Conservation (phyloP, 495 filamentous ascomycete species). For the Lasiosphaeria hispida region DNA sequence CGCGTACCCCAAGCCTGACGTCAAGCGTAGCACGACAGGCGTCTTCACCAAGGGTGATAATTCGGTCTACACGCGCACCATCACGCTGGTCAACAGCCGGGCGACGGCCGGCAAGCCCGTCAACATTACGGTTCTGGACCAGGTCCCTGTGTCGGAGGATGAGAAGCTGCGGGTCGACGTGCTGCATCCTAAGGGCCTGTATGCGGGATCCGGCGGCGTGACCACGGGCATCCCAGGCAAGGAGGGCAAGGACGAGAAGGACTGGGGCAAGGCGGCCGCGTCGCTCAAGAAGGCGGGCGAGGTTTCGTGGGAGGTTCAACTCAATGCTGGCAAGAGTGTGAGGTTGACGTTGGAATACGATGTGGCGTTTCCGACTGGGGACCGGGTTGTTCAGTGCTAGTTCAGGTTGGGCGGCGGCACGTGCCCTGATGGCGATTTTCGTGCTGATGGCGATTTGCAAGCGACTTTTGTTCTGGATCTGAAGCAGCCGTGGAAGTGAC, state of each 20-base stretch:
- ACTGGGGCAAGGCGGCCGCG: slow-evolving; percentile 51
- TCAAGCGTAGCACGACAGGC: slow-evolving; percentile 51
- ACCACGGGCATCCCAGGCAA: slow-evolving; percentile 33
- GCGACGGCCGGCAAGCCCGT: slow-evolving; percentile 41
- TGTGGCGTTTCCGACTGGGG: slow-evolving; percentile 52
- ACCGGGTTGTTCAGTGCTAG: slow-evolving; percentile 40
- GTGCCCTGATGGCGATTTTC: too few relatives aligned
- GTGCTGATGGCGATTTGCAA: too few relatives aligned
- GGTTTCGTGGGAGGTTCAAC: slow-evolving; percentile 56
- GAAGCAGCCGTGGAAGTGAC: too few relatives aligned
- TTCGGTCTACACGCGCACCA: slow-evolving; percentile 54
- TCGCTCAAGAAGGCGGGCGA: slow-evolving; percentile 58
- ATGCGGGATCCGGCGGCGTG: slow-evolving; percentile 39
- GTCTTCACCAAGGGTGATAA: slow-evolving; percentile 57
- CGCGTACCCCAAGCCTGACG: slow-evolving; percentile 59
- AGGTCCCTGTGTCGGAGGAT: slow-evolving; percentile 66
- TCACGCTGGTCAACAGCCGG: slow-evolving; percentile 60
- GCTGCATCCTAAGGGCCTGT: slow-evolving; percentile 51
- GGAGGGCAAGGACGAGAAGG: slow-evolving; percentile 28
- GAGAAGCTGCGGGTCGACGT: slow-evolving; percentile 58
- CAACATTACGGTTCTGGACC: slow-evolving; percentile 59
- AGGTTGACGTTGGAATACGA: slow-evolving; percentile 64
- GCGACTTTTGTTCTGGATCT: too few relatives aligned
- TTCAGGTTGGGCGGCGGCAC: too few relatives aligned
- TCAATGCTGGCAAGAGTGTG: slow-evolving; percentile 56